A percentile compares a stretch with the other conserved stretches of the same genome.
Conservation (phyloP, 768 basidiomycete species). For the Termitomyces bulborhizus region DNA sequence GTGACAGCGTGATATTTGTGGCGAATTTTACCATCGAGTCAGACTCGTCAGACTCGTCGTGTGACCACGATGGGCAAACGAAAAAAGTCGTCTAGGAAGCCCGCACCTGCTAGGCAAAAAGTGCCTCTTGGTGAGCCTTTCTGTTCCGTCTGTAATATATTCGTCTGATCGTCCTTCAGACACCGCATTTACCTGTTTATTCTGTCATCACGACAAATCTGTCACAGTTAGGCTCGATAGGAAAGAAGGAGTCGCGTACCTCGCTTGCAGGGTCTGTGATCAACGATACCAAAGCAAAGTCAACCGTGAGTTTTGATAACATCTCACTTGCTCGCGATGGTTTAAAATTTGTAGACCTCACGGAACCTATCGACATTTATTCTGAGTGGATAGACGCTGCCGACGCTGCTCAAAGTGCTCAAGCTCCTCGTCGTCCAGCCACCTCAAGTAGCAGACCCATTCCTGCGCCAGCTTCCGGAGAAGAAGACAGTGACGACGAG, state of each 20-base stretch:
- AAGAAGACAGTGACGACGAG: constrained; percentile 50
- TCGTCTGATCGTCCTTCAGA: constrained; percentile 35
- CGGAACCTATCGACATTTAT: constrained; percentile 85
- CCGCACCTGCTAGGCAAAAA: constrained; percentile 57
- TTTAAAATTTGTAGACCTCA: constrained; percentile 51
- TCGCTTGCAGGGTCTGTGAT: constrained; percentile 81
- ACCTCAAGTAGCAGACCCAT: constrained; percentile 55
- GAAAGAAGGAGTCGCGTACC: constrained; percentile 77
- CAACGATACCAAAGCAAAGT: constrained; percentile 86
- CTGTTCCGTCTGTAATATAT: not conserved
- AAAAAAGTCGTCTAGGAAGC: constrained; percentile 85
- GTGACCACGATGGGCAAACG: constrained; percentile 70
- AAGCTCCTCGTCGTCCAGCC: constrained; percentile 43
- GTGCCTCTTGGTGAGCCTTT: constrained; percentile 62
- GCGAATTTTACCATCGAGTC: constrained; percentile 1
- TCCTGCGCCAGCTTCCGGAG: constrained; percentile 33
- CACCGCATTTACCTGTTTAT: constrained; percentile 79
- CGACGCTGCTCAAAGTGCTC: constrained; percentile 68
- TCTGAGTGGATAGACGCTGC: constrained; percentile 91
- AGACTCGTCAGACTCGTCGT: not conserved
- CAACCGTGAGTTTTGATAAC: constrained; percentile 50
- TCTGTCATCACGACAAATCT: constrained; percentile 87
- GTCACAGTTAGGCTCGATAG: constrained; percentile 81
- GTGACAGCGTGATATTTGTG: constrained; percentile 19
- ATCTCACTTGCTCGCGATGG: constrained; percentile 4